Conservation (phyloP, 2,329 filamentous ascomycete species). For the Nannizziopsis barbatae region DNA sequence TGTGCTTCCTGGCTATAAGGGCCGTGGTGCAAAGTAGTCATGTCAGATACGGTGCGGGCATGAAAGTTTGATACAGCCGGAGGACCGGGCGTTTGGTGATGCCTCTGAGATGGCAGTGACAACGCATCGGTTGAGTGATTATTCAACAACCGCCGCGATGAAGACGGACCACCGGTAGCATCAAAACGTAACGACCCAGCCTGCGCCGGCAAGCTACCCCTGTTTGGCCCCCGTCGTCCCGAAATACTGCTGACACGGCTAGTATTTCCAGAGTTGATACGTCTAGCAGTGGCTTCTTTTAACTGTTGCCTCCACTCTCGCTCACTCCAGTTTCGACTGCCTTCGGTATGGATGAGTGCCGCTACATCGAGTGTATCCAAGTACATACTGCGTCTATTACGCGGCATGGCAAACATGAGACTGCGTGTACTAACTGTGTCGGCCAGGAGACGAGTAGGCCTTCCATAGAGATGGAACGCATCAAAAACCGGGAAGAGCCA, state of each 20-base stretch:
- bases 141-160: conserved; percentile 18
- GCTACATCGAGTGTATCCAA: conserved; percentile 79
- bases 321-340: conserved; percentile 68
- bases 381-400: conserved; percentile 77
- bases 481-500: conserved; percentile 93
- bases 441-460: conserved; percentile 73
- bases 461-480: conserved; percentile 80
- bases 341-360: conserved; percentile 63
- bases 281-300: conserved; percentile 66
- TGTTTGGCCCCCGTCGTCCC: conserved; percentile 36
- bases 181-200: conserved; percentile 28
- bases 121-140: conserved; percentile 31
- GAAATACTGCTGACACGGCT: conserved; percentile 58
- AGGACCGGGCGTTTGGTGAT: conserved; percentile 8
- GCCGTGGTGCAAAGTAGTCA: conserved; percentile 11
- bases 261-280: conserved; percentile 17
- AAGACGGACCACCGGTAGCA: conserved; percentile 13
- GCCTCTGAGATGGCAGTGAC: conserved; percentile 21
- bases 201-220: conserved; percentile 29
- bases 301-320: conserved; percentile 79
- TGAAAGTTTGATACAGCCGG: conserved; percentile 19
- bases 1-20: conserved; percentile 12
- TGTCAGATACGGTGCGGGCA: conserved; percentile 26
- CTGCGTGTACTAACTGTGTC: conserved; percentile 78
- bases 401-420: conserved; percentile 97